Conservation (phyloP, 2,329 filamentous ascomycete species). For the Aspergillus carbonarius region DNA sequence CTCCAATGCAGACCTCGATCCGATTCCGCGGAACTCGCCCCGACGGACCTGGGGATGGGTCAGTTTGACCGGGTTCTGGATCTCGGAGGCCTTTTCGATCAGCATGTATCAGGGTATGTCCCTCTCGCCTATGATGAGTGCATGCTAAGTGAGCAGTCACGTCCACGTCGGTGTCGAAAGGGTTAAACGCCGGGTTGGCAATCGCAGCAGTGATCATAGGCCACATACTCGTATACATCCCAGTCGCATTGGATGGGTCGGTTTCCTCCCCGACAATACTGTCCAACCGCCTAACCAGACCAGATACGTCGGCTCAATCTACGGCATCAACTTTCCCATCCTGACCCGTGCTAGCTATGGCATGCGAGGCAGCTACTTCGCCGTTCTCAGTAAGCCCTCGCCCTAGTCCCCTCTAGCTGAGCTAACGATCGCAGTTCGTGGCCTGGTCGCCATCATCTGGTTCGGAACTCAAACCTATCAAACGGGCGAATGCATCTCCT, state of each 20-base stretch:
- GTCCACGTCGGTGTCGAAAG: conserved; percentile 12
- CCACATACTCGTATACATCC: conserved; percentile 12
- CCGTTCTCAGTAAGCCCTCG: conserved; percentile 10
- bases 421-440: conserved; percentile 2
- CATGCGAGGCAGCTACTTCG: conserved; percentile 15
- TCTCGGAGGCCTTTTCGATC: conserved; percentile 15
- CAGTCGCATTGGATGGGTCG: conserved; percentile 13
- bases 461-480: conserved; percentile 16
- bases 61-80: conserved; percentile 13
- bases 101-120: conserved; percentile 16
- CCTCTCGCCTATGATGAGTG: background rate
- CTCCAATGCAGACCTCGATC: conserved; percentile 15
- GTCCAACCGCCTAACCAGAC: background rate
- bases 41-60: conserved; percentile 14
- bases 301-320: conserved; percentile 14
- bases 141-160: conserved; percentile 3
- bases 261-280: background rate
- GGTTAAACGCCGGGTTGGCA: conserved; percentile 12
- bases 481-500: conserved; percentile 10
- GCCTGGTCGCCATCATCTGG: conserved; percentile 16
- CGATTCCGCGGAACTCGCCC: conserved; percentile 9
- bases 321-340: conserved; percentile 17
- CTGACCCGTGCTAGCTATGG: conserved; percentile 16
- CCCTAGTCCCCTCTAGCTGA: background rate
- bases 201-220: conserved; percentile 13